A percentile compares a stretch with the other conserved stretches of the same genome.
Evolutionary conservation across 2,329 filamentous ascomycete genomes (phyloP).

Genomic region (Geosmithia morbida): DNA sequence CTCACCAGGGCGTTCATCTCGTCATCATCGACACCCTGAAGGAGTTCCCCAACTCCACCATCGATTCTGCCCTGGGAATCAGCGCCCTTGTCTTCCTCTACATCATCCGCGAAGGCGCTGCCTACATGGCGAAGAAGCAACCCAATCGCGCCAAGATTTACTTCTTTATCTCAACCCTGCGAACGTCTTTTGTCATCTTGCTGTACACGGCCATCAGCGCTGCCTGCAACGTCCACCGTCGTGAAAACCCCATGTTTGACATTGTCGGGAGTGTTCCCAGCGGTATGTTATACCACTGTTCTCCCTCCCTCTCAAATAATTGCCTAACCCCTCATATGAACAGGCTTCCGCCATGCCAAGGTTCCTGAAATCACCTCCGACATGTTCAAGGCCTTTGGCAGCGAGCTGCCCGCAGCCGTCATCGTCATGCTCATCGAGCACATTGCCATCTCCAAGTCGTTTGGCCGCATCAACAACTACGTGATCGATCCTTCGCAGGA

Average conservation of each 20-base stretch:
- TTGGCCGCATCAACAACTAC: slow-evolving; percentile 70
- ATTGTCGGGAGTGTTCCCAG: slow-evolving; percentile 57
- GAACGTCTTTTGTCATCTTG: slow-evolving; percentile 68
- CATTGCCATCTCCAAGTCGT: slow-evolving; percentile 72
- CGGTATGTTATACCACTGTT: slow-evolving; percentile 23
- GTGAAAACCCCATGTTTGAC: slow-evolving; percentile 40
- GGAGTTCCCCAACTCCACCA: slow-evolving; percentile 28
- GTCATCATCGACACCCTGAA: slow-evolving; percentile 38
- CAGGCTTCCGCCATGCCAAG: slow-evolving; percentile 55
- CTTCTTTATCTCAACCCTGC: slow-evolving; percentile 67
- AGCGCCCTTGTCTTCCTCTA: slow-evolving; percentile 56
- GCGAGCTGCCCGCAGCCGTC: slow-evolving; percentile 56
- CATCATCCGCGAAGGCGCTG: slow-evolving; percentile 47
- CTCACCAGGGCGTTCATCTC: slow-evolving; percentile 26
- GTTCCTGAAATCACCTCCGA: slow-evolving; percentile 45
- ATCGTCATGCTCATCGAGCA: slow-evolving; percentile 73
- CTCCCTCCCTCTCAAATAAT: not conserved
- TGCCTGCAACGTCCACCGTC: slow-evolving; percentile 48
- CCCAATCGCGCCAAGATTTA: slow-evolving; percentile 53
- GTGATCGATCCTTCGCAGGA: slow-evolving; percentile 69
- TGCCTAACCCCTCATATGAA: not conserved
- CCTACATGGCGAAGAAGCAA: slow-evolving; percentile 48
- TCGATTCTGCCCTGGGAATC: slow-evolving; percentile 64
- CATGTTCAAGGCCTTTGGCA: slow-evolving; percentile 48
- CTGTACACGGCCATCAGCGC: slow-evolving; percentile 69